Base-by-base conservation (phyloP, 441 rosid genomes). In the Populus hybrid region DNA sequence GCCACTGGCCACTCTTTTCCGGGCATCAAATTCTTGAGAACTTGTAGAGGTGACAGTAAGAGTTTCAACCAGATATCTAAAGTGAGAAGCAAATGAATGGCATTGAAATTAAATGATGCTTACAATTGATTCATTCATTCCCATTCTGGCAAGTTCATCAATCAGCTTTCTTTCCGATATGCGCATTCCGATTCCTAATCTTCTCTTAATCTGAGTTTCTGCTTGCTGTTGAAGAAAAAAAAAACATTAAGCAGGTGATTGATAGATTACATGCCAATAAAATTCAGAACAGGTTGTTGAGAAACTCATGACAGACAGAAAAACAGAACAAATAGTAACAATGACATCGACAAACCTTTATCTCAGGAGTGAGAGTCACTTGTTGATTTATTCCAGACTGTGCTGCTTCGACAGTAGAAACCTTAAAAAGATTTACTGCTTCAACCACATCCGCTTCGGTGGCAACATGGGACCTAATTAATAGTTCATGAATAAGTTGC, bases 331-430 rank as follows among this genome's bases (percentile, higher is more conserved):
- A 30, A 1, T 21, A 35, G 24, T 3, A 38, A 16, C 16, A 23
- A 57, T 12, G 28, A 24, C 36, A 14, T 6, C n/a, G 40, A 82
- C 84, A 73, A 83, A 92, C 99, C 97, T 92, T 93, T 23, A 94
- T 95, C 83, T 94, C 99, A 10, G 91, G 86, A 16, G 95, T 90
- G 73, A 90, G 86, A 80, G 94, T 92, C 57, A 95, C 82, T 83
- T 91, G 97, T 81, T 92, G 97, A 84, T 90, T 94, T 80, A 94
- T 92, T 79, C 99, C 98, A 69, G 98, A 95, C 24, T 92, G 89
- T 76, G 99, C 97, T n/a, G 99, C 99, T 84, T 95, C 99, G 88
- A 95, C 89, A n/a, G 99, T 94, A 77, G 99, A 90, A 73, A 93
- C 92, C 78, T 89, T 93, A 79, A 95, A 95, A 82, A 94, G 97